Conservation (phyloP, 805 yeast species). For the Myxozyma neotropica region DNA sequence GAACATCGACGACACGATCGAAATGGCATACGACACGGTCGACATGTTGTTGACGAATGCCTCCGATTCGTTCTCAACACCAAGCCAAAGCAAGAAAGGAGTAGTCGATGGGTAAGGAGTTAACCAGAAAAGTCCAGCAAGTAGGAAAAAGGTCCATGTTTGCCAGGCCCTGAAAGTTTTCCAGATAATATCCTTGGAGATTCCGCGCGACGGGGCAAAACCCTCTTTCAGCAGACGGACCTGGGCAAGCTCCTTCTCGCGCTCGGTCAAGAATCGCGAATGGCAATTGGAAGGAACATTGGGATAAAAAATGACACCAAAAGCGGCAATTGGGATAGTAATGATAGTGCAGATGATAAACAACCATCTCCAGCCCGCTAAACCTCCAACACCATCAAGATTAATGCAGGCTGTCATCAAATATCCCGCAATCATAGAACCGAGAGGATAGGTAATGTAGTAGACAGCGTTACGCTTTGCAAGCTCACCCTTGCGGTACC, state of each 20-base stretch:
- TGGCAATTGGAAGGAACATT: constrained; percentile 49
- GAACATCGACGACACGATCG: constrained; percentile 28
- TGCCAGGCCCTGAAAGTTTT: constrained; percentile 22
- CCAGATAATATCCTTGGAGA: constrained; percentile 7
- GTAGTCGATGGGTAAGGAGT: constrained; percentile 31
- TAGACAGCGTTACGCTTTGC: constrained; percentile 49
- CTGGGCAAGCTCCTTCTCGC: constrained; percentile 35
- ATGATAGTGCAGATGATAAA: constrained; percentile 55
- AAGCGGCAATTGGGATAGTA: constrained; percentile 40
- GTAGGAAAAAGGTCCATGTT: constrained; percentile 23
- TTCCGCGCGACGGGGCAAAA: constrained; percentile 15
- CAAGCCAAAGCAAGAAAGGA: constrained; percentile 28
- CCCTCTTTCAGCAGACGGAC: constrained; percentile 30
- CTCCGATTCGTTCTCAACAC: neutral
- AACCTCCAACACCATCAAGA: constrained; percentile 47
- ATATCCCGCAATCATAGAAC: constrained; percentile 52
- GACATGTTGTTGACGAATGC: constrained; percentile 21
- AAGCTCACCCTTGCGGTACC: constrained; percentile 59
- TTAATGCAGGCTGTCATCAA: constrained; percentile 56
- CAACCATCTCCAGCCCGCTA: constrained; percentile 69
- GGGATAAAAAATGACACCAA: constrained; percentile 50
- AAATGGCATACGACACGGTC: constrained; percentile 23
- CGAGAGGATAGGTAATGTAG: constrained; percentile 47
- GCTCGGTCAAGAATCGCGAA: constrained; percentile 33
- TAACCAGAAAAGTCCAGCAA: constrained; percentile 29